Base-by-base conservation (phyloP, 1,139 yeast species). In the Blastobotrys petasosporus region DNA sequence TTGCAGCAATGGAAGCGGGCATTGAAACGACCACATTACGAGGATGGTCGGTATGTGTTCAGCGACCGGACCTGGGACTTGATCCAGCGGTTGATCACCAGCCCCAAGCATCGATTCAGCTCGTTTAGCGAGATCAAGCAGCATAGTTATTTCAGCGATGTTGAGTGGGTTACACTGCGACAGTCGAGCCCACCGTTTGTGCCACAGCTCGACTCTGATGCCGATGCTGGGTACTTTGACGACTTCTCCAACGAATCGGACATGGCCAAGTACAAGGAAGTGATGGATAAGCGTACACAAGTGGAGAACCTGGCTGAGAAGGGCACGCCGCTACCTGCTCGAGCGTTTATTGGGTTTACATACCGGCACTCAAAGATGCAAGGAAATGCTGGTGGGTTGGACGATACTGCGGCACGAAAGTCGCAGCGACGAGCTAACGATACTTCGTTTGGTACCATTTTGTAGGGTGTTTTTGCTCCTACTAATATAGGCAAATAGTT, bases 211-310 rank as follows among this genome's bases (percentile, higher is more conserved):
- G 97, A 92, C 62, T 85, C 88, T 51, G 98, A 94, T 61, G 94
- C 90, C 53, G 99, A 94, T 68, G 97, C 97, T 1, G 99, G 98
- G 1, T 94, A 94, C 68, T 94, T 94, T 64, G 99, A 94, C 67
- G 98, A 94, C 64, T 94, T 94, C 63, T 88, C 86, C 52, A 94
- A 87, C 65, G 97, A 90, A 60, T 90, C 85, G 47, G 95, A 94
- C 65, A 90, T 94, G 97, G 90, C 92, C 56, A 90, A 92, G 67
- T 94, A 94, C 69, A 92, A 94, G 59, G 98, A 94, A 61, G 98
- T 94, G 15, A 83, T 88, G 73, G 90, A 87, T 55, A 82, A 94
- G 67, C 87, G 84, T 60, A 85, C 79, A 47, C 90, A 85, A 55
- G 78, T 92, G 60, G 96, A 92, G 62, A 81, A 76, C 51, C 70